These are phyloP conservation scores for Chlorella sp. DNA, from an alignment of 139 green algal species.

Conservation along the genomic window DNA sequence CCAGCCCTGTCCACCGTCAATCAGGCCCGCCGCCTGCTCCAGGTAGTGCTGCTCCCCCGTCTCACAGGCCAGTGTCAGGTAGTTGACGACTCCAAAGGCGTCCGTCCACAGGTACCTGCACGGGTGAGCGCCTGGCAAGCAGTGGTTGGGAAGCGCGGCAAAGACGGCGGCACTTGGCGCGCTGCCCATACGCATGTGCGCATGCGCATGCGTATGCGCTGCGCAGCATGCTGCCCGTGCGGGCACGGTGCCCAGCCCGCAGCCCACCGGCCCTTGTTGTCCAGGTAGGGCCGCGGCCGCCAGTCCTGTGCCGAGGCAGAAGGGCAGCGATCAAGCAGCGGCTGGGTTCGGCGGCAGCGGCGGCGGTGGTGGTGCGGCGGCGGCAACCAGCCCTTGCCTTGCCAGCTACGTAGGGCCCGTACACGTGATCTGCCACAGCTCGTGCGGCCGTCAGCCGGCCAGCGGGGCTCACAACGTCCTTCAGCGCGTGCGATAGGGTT, in stretches of 20 bases:
- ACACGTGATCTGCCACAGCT: conserved; percentile 4
- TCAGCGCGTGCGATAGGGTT: neutral
- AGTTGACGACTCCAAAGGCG: conserved; percentile 66
- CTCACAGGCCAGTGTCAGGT: conserved; percentile 44
- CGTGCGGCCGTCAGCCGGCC: conserved; percentile 1
- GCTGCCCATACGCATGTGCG: too few relatives aligned
- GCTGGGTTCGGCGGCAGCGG: neutral
- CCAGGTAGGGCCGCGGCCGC: neutral
- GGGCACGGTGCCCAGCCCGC: too few relatives aligned
- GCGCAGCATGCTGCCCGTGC: too few relatives aligned
- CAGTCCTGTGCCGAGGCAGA: neutral
- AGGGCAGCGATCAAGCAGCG: too few relatives aligned
- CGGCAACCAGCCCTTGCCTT: too few relatives aligned
- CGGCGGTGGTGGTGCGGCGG: too few relatives aligned
- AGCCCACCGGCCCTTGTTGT: conserved; percentile 16
- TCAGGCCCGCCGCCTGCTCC: conserved; percentile 39
- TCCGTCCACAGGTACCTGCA: conserved; percentile 48
- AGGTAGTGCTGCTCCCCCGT: conserved; percentile 41
- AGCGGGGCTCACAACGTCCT: neutral
- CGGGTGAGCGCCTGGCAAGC: too few relatives aligned
- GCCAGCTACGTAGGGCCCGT: neutral
- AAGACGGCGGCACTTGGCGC: too few relatives aligned
- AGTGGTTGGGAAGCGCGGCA: too few relatives aligned
- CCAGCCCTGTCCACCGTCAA: neutral
- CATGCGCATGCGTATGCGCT: too few relatives aligned